phyloP scores from a whole-genome alignment of 768 basidiomycete genomes.

The Termitomyces sp. region DNA sequence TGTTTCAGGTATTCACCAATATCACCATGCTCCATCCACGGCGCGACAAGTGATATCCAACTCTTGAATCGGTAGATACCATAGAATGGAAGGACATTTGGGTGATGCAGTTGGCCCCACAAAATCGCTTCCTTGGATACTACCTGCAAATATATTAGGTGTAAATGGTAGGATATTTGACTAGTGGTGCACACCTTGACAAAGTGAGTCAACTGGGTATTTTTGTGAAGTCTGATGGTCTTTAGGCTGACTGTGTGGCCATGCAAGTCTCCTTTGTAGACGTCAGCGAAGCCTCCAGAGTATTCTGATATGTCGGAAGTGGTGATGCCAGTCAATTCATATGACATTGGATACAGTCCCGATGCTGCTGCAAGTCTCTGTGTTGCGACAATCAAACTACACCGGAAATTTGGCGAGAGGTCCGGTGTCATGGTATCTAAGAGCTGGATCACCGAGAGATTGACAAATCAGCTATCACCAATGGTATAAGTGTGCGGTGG shows the following conservation, averaged over 20 bases:
- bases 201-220: background rate
- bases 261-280: background rate
- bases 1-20: background rate
- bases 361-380: background rate
- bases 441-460: background rate
- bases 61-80: background rate
- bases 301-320: background rate
- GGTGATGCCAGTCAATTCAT: background rate
- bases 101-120: background rate
- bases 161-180: background rate
- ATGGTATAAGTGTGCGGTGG: too few species aligned
- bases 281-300: background rate
- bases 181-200: background rate
- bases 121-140: background rate
- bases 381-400: background rate
- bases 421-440: background rate
- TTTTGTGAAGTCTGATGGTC: too few species aligned
- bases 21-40: constrained; percentile 2
- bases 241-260: background rate
- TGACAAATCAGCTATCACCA: background rate
- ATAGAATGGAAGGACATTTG: constrained; percentile 1
- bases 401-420: background rate
- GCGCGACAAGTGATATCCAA: background rate
- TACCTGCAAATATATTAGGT: background rate
- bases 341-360: background rate